Base-by-base conservation (phyloP, 768 basidiomycete genomes). In the Collybia sordida region DNA sequence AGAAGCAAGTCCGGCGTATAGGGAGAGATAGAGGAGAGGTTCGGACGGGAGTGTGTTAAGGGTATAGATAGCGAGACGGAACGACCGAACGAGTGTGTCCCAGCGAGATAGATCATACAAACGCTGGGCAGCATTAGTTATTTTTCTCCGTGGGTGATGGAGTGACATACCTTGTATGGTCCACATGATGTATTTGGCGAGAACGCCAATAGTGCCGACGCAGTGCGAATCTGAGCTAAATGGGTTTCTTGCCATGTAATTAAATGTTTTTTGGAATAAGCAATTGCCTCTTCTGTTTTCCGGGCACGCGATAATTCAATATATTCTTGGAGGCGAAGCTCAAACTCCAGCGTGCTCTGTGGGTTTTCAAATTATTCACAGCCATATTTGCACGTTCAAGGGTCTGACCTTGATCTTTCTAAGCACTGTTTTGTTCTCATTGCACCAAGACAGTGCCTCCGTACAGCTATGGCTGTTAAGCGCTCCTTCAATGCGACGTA, bases 311-410 rank as follows among this genome's bases (percentile, higher is more conserved):
- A 82, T 4, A 99, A 78, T 68, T 99, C 97, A 62, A 98, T 94
- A 65, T 88, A 98, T 68, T 98, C 93, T 69, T 99, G 97, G 36
- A 97, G 78, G 39, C 97, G 85, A 41, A 99, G 82, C 57, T 94
- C 90, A 67, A 98, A 98, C 72, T 99, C 97, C 38, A 99, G 83
- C 7, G 92, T 88, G 70, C 88, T 93, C 94, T 98, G 67, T 40
- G 18, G 40, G 28, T 48, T 18, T 51, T 9, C 1, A 37, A 11
- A 37, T 31, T 31, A 12, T 31, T 31, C 31, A 31, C 11, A 11
- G 31, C 3, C 31, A 31, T 14, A 31, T 31, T 12, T 31, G 11
- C 31, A 31, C 31, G 31, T 31, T 31, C 31, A 11, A 31, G 31
- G 28, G 44, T 27, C 59, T 51, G 28, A 86, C 95, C 81, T 91